Base-by-base conservation (phyloP, 2,329 filamentous ascomycete genomes). In the Aspergillus sp. region DNA sequence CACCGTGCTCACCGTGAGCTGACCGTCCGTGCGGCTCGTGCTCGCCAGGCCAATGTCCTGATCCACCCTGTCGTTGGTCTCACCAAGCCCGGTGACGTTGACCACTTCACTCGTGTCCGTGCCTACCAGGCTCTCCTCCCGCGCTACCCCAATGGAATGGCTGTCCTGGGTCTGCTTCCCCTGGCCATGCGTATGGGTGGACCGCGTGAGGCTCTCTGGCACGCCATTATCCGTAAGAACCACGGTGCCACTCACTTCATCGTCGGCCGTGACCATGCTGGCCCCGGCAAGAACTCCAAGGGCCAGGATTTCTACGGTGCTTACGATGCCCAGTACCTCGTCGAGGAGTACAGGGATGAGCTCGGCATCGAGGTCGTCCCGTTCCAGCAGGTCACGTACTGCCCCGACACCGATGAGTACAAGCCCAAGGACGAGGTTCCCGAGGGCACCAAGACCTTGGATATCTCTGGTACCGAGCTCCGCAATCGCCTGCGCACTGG, bases 201-300 rank as follows among this genome's bases (percentile, higher is more conserved):
- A 52, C 91, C 91, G 43, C 85, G 91, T 48, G 91, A 98, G 72
- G 91, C 91, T 49, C 86, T 98, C 68, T 98, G 91, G 91, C 91
- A 98, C 72, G 91, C 91, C 57, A 94, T 98, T 55, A 98, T 98
- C 73, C 86, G 91, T 60, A 98, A 96, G 80, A 98, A 98, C 68
- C 88, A 95, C 69, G 91, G 91, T 53, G 86, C 89, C 29, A 96
- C 91, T 11, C 91, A 98, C 74, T 98, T 98, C 73, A 98, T 98
- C 53, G 88, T 98, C 46, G 91, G 91, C 40, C 86, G 91, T 69
- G 91, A 98, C 68, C 91, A 98, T 67, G 91, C 91, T 46, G 91
- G 91, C 30, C 91, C 91, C 27, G 91, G 91, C 57, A 95, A 93
- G 77, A 96, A 96, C 78, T 93, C 85, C 72, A 79, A 89, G 68